These are phyloP conservation scores for Sugiyamaella japonica DNA, from an alignment of 1,139 yeast genomes.

Conservation along the genomic window DNA sequence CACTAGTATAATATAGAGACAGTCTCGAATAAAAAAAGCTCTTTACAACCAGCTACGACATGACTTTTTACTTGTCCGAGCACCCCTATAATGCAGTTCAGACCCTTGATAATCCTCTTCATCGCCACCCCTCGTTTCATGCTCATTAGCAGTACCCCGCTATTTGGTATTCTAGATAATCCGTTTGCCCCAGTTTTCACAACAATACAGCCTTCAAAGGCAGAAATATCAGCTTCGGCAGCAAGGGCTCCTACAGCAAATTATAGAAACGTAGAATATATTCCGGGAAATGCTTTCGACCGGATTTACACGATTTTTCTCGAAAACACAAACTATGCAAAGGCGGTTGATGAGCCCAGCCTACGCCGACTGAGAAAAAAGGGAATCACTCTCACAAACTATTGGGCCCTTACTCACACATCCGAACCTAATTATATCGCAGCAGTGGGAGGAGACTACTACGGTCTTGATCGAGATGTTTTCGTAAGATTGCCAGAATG, in stretches of 20 bases:
- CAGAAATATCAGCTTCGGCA: conserved; percentile 43
- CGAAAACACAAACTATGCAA: conserved; percentile 52
- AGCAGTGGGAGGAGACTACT: conserved; percentile 51
- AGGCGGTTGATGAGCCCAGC: conserved; percentile 47
- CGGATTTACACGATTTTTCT: conserved; percentile 49
- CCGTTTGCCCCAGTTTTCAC: conserved; percentile 39
- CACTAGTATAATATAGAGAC: neutral
- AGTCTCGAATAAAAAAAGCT: too few species aligned
- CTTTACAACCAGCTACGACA: too few species aligned
- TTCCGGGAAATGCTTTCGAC: conserved; percentile 46
- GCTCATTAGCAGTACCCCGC: conserved; percentile 1
- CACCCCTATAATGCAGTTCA: neutral
- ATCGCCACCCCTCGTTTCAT: neutral
- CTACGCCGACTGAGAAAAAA: conserved; percentile 44
- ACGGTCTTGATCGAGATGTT: conserved; percentile 47
- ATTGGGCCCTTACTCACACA: conserved; percentile 52
- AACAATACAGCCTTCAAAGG: conserved; percentile 38
- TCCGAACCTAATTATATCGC: conserved; percentile 54
- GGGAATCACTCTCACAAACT: conserved; percentile 49
- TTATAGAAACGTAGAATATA: conserved; percentile 37
- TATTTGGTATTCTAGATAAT: conserved; percentile 25
- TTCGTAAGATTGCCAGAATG: conserved; percentile 46
- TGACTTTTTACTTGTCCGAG: too few species aligned
- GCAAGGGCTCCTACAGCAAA: conserved; percentile 44
- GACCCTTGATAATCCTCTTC: neutral